Conservation (phyloP, 2,329 filamentous ascomycete genomes). For the Neofusicoccum laricinum region DNA sequence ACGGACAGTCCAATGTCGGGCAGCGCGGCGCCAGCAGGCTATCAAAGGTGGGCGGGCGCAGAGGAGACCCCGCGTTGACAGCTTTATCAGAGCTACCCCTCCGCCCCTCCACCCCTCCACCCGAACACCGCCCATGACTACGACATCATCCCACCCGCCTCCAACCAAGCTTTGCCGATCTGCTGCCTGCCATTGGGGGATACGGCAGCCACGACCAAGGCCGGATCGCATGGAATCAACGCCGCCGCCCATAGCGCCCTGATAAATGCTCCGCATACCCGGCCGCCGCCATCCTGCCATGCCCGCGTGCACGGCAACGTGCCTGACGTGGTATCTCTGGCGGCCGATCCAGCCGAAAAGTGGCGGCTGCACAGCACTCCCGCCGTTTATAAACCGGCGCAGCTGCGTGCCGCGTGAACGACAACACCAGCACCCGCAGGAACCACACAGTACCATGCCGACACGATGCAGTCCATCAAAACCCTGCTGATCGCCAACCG, state of each 20-base stretch:
- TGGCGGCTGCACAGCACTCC: background rate
- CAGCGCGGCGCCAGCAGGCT: background rate
- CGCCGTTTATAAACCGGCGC: background rate
- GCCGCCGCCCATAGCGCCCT: conserved; percentile 6
- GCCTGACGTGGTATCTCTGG: no score
- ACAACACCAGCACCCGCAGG: no score
- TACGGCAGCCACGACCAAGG: background rate
- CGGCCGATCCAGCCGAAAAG: background rate
- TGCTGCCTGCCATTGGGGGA: background rate
- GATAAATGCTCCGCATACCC: background rate
- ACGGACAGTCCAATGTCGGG: background rate
- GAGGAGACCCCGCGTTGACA: background rate
- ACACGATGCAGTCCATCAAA: conserved; percentile 44
- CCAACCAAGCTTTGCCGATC: background rate
- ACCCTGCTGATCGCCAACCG: conserved; percentile 58
- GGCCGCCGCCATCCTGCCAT: background rate
- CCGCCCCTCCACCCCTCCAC: no score
- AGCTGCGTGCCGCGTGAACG: background rate
- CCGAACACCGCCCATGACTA: background rate
- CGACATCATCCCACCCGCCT: background rate
- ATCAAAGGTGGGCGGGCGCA: background rate
- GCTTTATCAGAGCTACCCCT: conserved; percentile 6
- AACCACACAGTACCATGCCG: background rate
- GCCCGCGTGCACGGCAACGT: no score
- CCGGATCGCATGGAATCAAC: background rate